These are phyloP conservation scores for Eucalyptus albens DNA, from an alignment of 345 rosid genomes.

Conservation along the genomic window DNA sequence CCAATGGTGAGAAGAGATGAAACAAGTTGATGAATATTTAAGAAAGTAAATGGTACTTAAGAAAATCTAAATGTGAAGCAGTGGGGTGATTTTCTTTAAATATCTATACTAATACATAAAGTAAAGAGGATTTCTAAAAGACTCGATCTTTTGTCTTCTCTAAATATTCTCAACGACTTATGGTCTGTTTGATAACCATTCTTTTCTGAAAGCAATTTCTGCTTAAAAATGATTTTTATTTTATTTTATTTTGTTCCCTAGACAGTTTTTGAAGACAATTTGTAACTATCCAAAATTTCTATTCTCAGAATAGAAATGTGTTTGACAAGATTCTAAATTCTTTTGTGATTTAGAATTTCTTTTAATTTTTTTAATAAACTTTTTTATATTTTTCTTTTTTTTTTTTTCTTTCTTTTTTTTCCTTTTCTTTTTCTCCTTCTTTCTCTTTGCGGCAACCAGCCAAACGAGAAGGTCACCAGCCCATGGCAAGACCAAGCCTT, in stretches of 20 bases:
- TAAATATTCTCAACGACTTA: neutral
- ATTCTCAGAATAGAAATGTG: fast-evolving
- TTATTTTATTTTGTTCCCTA: too few species aligned
- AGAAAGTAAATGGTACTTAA: neutral
- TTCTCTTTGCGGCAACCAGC: too few species aligned
- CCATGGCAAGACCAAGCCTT: too few species aligned
- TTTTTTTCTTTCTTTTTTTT: too few species aligned
- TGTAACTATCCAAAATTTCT: fast-evolving
- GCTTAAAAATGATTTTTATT: too few species aligned
- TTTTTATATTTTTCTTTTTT: too few species aligned
- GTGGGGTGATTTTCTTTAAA: neutral
- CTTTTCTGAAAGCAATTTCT: too few species aligned
- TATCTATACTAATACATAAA: too few species aligned
- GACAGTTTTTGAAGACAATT: fast-evolving
- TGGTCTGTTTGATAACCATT: fast-evolving
- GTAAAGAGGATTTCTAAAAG: neutral
- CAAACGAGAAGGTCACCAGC: too few species aligned
- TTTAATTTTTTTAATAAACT: too few species aligned
- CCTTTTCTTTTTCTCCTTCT: fast-evolving
- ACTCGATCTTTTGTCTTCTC: neutral
- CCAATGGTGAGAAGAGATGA: neutral
- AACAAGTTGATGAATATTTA: neutral
- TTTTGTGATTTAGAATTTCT: too few species aligned
- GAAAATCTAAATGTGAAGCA: neutral
- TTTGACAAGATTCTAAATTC: too few species aligned